A percentile compares a stretch with the other conserved stretches of the same genome.
These are phyloP conservation scores for Actinidia arguta DNA, from an alignment of 179 eudicot species.

Conservation along the genomic window DNA sequence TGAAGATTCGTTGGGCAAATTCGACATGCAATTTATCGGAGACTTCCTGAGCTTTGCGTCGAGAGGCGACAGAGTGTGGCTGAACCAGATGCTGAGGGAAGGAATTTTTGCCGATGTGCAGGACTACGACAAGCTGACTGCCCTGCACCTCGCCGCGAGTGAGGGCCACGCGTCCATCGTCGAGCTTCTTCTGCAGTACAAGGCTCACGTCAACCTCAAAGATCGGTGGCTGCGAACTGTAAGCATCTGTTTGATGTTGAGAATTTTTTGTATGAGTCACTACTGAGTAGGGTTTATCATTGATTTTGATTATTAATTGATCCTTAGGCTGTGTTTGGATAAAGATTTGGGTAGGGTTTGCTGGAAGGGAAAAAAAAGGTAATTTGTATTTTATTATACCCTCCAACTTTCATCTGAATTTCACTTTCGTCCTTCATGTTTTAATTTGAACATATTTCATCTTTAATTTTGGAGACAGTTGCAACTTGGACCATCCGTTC, in stretches of 20 bases:
- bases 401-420: too few species aligned
- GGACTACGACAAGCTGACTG: constrained; percentile 52
- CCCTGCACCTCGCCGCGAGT: constrained; percentile 55
- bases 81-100: constrained; percentile 45
- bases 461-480: too few species aligned
- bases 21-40: constrained; percentile 50
- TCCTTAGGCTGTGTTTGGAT: too few species aligned
- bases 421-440: too few species aligned
- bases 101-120: constrained; percentile 49
- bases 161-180: constrained; percentile 57
- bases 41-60: constrained; percentile 51
- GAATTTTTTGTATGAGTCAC: too few species aligned
- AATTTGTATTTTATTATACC: too few species aligned
- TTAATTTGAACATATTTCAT: too few species aligned
- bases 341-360: too few species aligned
- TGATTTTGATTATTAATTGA: too few species aligned
- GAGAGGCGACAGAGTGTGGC: constrained; percentile 48
- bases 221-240: constrained; percentile 53
- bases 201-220: constrained; percentile 45
- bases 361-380: too few species aligned
- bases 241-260: constrained; percentile 4
- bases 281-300: too few species aligned
- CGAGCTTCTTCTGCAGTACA: constrained; percentile 46
- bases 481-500: too few species aligned
- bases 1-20: constrained; percentile 15